Conservation (phyloP, 306 rosid genomes). For the Fagus crenata region DNA sequence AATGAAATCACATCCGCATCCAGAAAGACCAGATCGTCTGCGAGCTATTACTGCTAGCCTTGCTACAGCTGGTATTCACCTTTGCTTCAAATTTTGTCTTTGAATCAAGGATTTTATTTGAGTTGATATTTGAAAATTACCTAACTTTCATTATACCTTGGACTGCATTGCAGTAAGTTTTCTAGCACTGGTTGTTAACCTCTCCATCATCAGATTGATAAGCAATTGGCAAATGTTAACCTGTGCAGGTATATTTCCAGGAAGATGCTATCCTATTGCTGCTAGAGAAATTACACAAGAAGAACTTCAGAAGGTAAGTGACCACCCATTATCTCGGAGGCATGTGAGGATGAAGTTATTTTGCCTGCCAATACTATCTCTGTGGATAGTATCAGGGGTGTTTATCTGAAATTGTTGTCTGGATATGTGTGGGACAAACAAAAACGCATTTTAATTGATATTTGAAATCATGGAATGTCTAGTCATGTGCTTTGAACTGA, state of each 20-base stretch:
- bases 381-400: not conserved
- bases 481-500: conserved; percentile 9
- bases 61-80: conserved; percentile 74
- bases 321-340: conserved; percentile 12
- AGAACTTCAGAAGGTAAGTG: conserved; percentile 80
- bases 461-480: conserved; percentile 9
- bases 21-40: conserved; percentile 97
- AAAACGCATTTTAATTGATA: not conserved
- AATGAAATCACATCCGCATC: conserved; percentile 71
- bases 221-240: conserved; percentile 13
- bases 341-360: conserved; percentile 6
- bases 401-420: not conserved
- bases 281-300: conserved; percentile 87
- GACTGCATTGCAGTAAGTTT: not conserved
- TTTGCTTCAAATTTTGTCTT: conserved; percentile 12
- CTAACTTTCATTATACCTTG: conserved; percentile 10
- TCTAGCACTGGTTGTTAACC: conserved; percentile 12
- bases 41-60: conserved; percentile 94
- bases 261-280: conserved; percentile 71
- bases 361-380: not conserved
- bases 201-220: conserved; percentile 21
- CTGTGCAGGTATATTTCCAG: conserved; percentile 86
- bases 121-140: conserved; percentile 10
- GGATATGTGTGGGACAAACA: not conserved
- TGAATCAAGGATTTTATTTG: conserved; percentile 9